Percentiles rank a stretch among this genome's conserved stretches.
Conservation (phyloP, 768 basidiomycete species). For the Trametes gibbosa region DNA sequence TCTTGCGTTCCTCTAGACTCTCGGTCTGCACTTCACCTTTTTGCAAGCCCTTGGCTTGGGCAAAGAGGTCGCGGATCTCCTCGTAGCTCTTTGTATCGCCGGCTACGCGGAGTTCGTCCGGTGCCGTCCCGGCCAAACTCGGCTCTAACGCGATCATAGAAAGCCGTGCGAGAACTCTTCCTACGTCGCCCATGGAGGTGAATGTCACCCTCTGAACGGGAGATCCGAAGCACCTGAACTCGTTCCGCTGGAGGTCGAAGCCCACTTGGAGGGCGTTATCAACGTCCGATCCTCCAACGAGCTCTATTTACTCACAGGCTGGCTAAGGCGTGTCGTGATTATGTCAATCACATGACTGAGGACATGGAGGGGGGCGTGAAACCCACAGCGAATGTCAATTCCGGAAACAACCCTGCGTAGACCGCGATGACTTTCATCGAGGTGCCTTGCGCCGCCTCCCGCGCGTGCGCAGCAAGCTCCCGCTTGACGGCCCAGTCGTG, state of each 20-base stretch:
- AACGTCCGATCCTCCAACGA: background rate
- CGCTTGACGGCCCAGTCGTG: slow-evolving; percentile 11
- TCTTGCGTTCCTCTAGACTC: slow-evolving; percentile 1
- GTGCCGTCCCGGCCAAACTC: slow-evolving; percentile 2
- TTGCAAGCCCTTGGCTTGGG: background rate
- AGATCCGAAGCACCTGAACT: slow-evolving; percentile 18
- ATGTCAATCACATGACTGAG: background rate
- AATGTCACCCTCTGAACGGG: slow-evolving; percentile 7
- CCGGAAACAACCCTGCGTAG: slow-evolving; percentile 21
- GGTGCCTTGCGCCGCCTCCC: background rate
- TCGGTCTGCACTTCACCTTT: slow-evolving; percentile 8
- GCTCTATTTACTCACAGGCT: background rate
- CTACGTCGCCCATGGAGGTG: slow-evolving; percentile 21
- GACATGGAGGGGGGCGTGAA: background rate
- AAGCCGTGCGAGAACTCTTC: slow-evolving; percentile 12
- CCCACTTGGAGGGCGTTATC: slow-evolving; percentile 12
- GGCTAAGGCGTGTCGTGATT: background rate
- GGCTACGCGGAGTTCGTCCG: slow-evolving; percentile 19
- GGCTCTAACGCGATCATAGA: slow-evolving; percentile 16
- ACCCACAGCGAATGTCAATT: slow-evolving; percentile 3
- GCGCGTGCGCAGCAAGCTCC: slow-evolving; percentile 2
- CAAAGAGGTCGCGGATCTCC: slow-evolving; percentile 3
- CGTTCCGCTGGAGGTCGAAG: slow-evolving; percentile 18
- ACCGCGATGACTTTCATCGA: slow-evolving; percentile 20
- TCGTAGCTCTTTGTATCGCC: slow-evolving; percentile 1